These are phyloP conservation scores for Durusdinium trenchii DNA, from an alignment of 73 alveolate species.

Conservation along the genomic window DNA sequence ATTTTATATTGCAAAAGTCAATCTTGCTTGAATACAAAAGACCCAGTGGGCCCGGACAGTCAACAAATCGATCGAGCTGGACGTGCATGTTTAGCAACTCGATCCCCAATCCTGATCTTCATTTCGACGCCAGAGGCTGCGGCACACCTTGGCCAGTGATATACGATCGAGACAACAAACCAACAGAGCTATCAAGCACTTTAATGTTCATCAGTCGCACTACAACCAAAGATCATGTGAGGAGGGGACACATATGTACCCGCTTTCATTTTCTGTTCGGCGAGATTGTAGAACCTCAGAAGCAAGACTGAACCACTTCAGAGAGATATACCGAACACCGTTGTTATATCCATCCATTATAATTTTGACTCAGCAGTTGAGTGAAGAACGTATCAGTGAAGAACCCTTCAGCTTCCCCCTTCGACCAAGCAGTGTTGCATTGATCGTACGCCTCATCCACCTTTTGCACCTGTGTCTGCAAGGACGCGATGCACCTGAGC, in stretches of 20 bases:
- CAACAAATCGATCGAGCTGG: background rate
- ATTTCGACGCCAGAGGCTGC: conserved; percentile 26
- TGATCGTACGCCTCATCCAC: conserved; percentile 7
- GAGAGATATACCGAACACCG: background rate
- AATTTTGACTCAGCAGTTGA: background rate
- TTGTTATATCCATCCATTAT: background rate
- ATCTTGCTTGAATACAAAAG: background rate
- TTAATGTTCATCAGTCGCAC: background rate
- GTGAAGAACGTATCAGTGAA: background rate
- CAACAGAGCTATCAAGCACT: background rate
- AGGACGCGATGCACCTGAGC: conserved; percentile 27
- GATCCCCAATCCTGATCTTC: conserved; percentile 1
- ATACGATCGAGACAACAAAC: background rate
- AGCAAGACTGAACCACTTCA: background rate
- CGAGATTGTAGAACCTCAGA: background rate
- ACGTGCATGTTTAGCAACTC: background rate
- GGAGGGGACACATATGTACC: conserved; percentile 1
- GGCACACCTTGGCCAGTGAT: background rate
- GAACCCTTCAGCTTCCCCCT: conserved; percentile 32
- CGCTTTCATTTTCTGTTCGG: background rate
- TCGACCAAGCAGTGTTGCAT: background rate
- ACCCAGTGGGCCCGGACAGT: background rate
- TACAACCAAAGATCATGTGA: background rate
- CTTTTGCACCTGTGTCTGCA: background rate
- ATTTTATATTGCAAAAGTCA: background rate